Base-by-base conservation (phyloP, 2,329 filamentous ascomycete genomes). In the Mariannaea elegans region DNA sequence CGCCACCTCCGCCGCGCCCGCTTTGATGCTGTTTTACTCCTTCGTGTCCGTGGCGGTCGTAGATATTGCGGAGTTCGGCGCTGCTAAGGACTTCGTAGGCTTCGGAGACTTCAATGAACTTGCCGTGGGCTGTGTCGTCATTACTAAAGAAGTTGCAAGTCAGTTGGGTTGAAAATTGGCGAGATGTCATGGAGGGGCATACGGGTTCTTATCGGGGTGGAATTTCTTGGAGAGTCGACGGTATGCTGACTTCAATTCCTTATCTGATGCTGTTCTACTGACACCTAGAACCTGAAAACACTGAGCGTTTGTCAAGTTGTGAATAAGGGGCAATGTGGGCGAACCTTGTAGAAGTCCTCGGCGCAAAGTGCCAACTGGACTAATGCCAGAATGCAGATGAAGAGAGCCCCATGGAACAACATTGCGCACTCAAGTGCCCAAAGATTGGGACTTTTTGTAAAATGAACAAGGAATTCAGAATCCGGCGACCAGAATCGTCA, bases 181-280 rank as follows among this genome's bases (percentile, higher is more conserved):
- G 14, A 21, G 16, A 21, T 12, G 41, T 12, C 46, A 44, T 56
- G 49, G 62, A 57, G 56, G 50, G 42, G 80, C 90, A 71, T 85
- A 95, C 90, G 94, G 93, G 71, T 98, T 98, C 85, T 99, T 99
- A 78, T 99, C 95, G 3, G 95, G 95, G 74, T 99, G 95, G 76
- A 86, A 97, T 76, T 96, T 97, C 78, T 98, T 98, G 81, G 92
- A 96, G 10, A 99, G 83, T 61, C 88, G 89, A 61, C 94, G 88
- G 78, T 99, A 99, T 19, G 95, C 94, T 44, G 91, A 91, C 78
- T 99, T 99, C 75, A 99, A 90, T 71, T 98, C 90, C 72, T 89
- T 89, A 53, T 97, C 93, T 45, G 87, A 89, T 14, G 94, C 94
- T 61, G 89, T 83, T 72, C 87, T 93, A 72, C 90, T 86, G 64